These are phyloP conservation scores for Xylaria flabelliformis DNA, from an alignment of 495 filamentous ascomycete genomes.

Conservation along the genomic window DNA sequence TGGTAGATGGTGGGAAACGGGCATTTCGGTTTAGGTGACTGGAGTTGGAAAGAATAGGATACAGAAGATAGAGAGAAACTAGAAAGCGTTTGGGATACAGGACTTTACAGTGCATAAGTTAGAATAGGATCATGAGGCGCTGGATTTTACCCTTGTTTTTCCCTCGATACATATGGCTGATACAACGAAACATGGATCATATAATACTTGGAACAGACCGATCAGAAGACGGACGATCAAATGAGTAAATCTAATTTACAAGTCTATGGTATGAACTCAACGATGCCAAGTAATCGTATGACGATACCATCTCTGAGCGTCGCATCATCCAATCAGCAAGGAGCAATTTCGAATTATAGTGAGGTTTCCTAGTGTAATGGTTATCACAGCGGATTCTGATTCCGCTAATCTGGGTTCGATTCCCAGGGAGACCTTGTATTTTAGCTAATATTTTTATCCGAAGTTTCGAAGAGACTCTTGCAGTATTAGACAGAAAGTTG, in stretches of 20 bases:
- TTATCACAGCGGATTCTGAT: conserved; percentile 35
- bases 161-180: neutral
- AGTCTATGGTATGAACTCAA: neutral
- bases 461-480: neutral
- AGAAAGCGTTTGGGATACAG: neutral
- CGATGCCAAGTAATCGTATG: neutral
- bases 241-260: neutral
- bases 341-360: neutral
- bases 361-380: conserved; percentile 33
- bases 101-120: neutral
- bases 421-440: conserved; percentile 29
- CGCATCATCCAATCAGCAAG: neutral
- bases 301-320: neutral
- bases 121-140: neutral
- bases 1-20: conserved; percentile 69
- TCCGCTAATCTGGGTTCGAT: conserved; percentile 34
- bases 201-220: neutral
- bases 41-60: neutral
- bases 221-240: neutral
- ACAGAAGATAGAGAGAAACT: neutral
- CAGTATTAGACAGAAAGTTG: neutral
- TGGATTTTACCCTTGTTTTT: neutral
- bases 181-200: neutral
- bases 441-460: neutral
- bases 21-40: conserved; percentile 51